Conservation (phyloP, 345 rosid genomes). For the Punica granatum region DNA sequence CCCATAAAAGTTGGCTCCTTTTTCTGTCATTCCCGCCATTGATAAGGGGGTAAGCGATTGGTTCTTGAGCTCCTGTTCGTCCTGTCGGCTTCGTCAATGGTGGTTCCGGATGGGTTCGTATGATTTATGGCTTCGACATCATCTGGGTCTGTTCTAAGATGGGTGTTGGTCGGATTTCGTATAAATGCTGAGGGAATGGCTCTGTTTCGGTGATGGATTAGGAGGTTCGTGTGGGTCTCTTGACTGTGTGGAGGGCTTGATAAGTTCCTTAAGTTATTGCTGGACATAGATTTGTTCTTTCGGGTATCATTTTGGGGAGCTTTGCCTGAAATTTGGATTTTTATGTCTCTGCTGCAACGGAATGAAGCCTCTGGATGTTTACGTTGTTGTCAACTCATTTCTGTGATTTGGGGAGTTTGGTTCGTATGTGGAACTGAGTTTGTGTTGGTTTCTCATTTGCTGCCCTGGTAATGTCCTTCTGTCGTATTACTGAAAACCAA, state of each 20-base stretch:
- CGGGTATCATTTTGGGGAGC: no score
- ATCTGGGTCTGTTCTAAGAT: background rate
- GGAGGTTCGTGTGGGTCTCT: background rate
- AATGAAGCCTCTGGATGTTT: background rate
- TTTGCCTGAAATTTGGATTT: no score
- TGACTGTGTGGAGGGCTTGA: background rate
- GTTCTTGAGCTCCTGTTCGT: background rate
- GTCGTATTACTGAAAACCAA: background rate
- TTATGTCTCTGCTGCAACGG: no score
- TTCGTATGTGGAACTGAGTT: background rate
- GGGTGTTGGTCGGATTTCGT: background rate
- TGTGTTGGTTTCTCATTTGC: background rate
- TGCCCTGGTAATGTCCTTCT: background rate
- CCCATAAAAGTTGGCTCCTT: background rate
- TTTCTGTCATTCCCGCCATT: constrained; percentile 1
- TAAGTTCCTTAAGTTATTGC: background rate
- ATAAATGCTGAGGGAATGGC: background rate
- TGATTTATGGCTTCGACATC: background rate
- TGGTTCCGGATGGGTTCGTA: background rate
- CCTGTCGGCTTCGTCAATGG: background rate
- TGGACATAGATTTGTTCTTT: no score
- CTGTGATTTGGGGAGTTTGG: background rate
- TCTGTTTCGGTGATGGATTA: background rate
- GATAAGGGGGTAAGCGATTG: background rate
- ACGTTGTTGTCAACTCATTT: background rate